Evolutionary conservation across 192 early-diverging fungal species (phyloP).

Genomic region (Umbelopsis sp.): DNA sequence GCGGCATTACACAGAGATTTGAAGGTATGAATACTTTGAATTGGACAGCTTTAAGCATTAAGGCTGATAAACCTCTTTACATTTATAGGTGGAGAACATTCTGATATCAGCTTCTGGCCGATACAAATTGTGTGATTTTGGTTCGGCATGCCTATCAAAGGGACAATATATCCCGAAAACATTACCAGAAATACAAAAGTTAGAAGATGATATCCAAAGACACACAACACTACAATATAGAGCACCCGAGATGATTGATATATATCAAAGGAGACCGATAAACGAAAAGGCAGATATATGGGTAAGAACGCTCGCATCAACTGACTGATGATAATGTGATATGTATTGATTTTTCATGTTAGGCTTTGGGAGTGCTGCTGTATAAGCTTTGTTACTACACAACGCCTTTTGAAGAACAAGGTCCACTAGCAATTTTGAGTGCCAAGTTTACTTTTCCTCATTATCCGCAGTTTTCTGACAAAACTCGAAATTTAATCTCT

Average conservation of each 20-base stretch:
- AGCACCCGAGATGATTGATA: constrained; percentile 93
- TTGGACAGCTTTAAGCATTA: too few relatives aligned
- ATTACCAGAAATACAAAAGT: constrained; percentile 66
- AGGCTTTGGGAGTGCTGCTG: constrained; percentile 91
- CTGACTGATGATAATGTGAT: background rate
- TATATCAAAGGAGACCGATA: constrained; percentile 82
- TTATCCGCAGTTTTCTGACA: constrained; percentile 66
- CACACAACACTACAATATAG: constrained; percentile 95
- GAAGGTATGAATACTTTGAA: constrained; percentile 34
- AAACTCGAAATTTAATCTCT: constrained; percentile 58
- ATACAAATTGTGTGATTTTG: constrained; percentile 97
- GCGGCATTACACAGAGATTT: constrained; percentile 88
- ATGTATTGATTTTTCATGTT: constrained; percentile 32
- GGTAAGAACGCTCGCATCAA: constrained; percentile 2
- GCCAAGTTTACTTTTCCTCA: constrained; percentile 80
- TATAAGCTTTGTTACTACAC: constrained; percentile 96
- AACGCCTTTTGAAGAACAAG: constrained; percentile 93
- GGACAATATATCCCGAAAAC: constrained; percentile 58
- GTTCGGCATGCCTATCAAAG: constrained; percentile 72
- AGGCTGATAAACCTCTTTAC: background rate
- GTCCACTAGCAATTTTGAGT: constrained; percentile 88
- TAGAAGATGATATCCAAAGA: constrained; percentile 91
- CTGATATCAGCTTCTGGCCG: constrained; percentile 58
- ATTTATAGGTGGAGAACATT: constrained; percentile 75
- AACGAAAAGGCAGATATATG: constrained; percentile 76